phyloP scores from a whole-genome alignment of 2,329 filamentous ascomycete species.

The Hypoxylon sp. region DNA sequence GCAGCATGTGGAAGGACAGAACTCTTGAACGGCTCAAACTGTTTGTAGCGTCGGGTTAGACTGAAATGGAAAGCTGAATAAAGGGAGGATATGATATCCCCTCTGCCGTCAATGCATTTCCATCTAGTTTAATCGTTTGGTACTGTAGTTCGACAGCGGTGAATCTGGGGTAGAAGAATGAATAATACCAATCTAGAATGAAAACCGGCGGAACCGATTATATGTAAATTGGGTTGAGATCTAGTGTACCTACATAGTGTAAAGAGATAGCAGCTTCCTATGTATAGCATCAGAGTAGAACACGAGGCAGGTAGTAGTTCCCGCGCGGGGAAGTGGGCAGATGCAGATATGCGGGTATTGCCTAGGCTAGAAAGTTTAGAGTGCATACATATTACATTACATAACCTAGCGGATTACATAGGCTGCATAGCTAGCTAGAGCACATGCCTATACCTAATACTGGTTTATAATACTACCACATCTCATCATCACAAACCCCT shows the following conservation, averaged over 20 bases:
- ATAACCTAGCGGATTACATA: constrained; percentile 4
- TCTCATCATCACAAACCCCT: constrained; percentile 35
- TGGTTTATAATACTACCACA: constrained; percentile 32
- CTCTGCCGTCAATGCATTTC: constrained; percentile 16
- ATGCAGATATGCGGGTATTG: constrained; percentile 39
- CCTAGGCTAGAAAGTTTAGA: constrained; percentile 19
- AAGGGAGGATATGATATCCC: constrained; percentile 9
- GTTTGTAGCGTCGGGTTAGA: constrained; percentile 20
- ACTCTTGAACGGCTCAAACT: constrained; percentile 21
- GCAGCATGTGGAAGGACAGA: constrained; percentile 31
- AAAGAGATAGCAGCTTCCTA: constrained; percentile 18
- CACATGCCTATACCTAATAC: constrained; percentile 28
- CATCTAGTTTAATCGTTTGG: neutral
- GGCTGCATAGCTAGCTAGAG: constrained; percentile 11
- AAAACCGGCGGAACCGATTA: constrained; percentile 25
- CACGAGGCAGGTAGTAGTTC: constrained; percentile 26
- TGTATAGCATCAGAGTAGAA: constrained; percentile 12
- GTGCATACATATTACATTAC: constrained; percentile 14
- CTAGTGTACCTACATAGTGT: neutral
- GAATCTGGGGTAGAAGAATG: constrained; percentile 13
- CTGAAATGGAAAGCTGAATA: neutral
- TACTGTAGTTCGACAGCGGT: constrained; percentile 1
- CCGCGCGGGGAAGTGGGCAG: constrained; percentile 45
- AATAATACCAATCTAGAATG: constrained; percentile 23
- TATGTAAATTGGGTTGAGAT: constrained; percentile 29